phyloP scores from a whole-genome alignment of 805 yeast species.

The Saturnispora diversa region DNA sequence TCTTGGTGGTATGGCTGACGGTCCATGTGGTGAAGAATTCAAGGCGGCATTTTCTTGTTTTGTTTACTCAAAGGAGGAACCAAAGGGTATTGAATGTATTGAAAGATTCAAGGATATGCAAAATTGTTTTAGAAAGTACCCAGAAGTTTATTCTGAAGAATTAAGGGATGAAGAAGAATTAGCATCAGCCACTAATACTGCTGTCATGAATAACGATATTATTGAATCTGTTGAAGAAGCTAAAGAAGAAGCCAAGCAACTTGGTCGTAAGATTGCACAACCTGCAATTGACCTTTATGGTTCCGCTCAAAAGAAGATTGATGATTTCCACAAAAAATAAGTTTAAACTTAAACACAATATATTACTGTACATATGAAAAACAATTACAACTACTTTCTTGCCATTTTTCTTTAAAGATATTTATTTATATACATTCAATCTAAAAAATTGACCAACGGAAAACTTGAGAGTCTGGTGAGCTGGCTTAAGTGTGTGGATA shows the following conservation, averaged over 20 bases:
- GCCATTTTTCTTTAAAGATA: too few species aligned
- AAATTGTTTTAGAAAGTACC: slow-evolving; percentile 83
- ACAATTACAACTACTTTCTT: too few species aligned
- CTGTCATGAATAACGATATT: slow-evolving; percentile 17
- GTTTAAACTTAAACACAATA: not conserved
- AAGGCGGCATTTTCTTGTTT: slow-evolving; percentile 93
- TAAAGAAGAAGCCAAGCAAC: slow-evolving; percentile 18
- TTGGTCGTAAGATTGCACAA: slow-evolving; percentile 3
- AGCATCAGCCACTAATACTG: slow-evolving; percentile 16
- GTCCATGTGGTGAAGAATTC: slow-evolving; percentile 96
- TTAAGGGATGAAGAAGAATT: slow-evolving; percentile 66
- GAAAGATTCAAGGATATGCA: slow-evolving; percentile 89
- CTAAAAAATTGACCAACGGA: too few species aligned
- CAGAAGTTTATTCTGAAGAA: slow-evolving; percentile 91
- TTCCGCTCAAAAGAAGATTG: slow-evolving; percentile 17
- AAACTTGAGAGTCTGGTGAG: too few species aligned
- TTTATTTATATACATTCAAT: too few species aligned
- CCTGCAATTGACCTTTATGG: slow-evolving; percentile 15
- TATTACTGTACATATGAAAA: not conserved
- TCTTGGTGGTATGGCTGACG: slow-evolving; percentile 97
- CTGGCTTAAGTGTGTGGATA: too few species aligned
- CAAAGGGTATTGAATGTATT: slow-evolving; percentile 93
- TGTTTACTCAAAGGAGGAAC: slow-evolving; percentile 87
- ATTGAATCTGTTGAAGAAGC: slow-evolving; percentile 19
- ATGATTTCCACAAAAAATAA: slow-evolving; percentile 15